phyloP scores from a whole-genome alignment of 148 eudicot genomes.

The Persicaria maculosa region DNA sequence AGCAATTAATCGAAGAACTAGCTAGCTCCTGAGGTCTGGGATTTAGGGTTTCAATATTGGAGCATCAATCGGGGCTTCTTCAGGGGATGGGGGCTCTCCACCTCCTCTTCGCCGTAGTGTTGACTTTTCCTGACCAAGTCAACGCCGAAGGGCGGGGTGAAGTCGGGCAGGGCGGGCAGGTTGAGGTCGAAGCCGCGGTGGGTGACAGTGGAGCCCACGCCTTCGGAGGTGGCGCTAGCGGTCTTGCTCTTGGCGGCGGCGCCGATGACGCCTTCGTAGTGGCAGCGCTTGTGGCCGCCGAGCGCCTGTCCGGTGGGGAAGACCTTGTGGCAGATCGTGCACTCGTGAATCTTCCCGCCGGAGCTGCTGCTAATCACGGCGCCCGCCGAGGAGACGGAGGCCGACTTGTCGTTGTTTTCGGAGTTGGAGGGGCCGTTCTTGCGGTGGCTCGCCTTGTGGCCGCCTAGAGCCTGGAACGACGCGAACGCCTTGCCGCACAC shows the following conservation, averaged over 20 bases:
- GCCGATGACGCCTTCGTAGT: constrained; percentile 34
- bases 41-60: neutral
- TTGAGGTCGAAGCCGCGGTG: constrained; percentile 73
- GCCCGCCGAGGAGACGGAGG: constrained; percentile 1
- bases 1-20: neutral
- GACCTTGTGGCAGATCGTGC: constrained; percentile 35
- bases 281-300: constrained; percentile 41
- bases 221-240: constrained; percentile 58
- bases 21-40: neutral
- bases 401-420: constrained; percentile 23
- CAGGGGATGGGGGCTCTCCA: constrained; percentile 81
- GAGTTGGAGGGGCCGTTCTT: constrained; percentile 17
- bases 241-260: constrained; percentile 18
- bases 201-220: constrained; percentile 64
- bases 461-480: constrained; percentile 82
- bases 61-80: constrained; percentile 49
- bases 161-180: constrained; percentile 70
- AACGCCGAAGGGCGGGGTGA: constrained; percentile 26
- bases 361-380: neutral
- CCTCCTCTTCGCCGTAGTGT: constrained; percentile 50
- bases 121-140: constrained; percentile 22
- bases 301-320: constrained; percentile 40
- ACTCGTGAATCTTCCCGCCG: constrained; percentile 47
- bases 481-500: constrained; percentile 64
- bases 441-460: constrained; percentile 87